Evolutionary conservation across 257 asterid genomes (phyloP), one percentile per base, ranked within the genome.

Genomic region (Primulina huaijiensis): DNA sequence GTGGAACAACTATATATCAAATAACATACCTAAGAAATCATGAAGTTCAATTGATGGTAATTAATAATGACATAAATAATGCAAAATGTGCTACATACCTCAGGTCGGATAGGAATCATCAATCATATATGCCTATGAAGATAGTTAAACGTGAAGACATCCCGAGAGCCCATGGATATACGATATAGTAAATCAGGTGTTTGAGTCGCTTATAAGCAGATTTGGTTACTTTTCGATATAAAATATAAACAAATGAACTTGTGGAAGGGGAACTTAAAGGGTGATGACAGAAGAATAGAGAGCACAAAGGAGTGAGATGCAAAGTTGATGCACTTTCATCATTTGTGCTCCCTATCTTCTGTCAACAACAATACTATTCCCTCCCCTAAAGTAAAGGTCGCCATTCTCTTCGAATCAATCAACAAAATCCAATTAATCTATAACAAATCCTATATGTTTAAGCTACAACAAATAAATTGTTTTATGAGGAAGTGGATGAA

Each of bases 261-360:
- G 30, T 40, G 55, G 16, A 62, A 38, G 30, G 31, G 27, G 72
- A 65, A 67, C 66, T 65, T 58, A 29, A 66, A 16, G 79, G 76
- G 82, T 81, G 90, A 87, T 89, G 96, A 78, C 95, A 89, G 90
- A 85, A 85, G 90, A 69, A 57, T 87, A 88, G 87, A 86, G 91
- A 88, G 97, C 83, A 88, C 95, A 84, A 84, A 90, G 67, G 84
- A 84, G 71, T 58, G 83, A 83, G 83, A 67, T 90, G 90, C 89
- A 71, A 62, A 20, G 6, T 70, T 35, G 33, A 55, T 57, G 86
- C 88, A 83, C 19, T 69, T 68, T 62, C 74, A 67, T 27, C 64
- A 60, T 74, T 68, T 67, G 78, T 74, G 78, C 78, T 74, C 78
- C 62, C 78, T 74, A 74, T 74, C 78, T 74, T 68, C 78, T 68